Conservation (phyloP, 805 yeast species). For the Kodamaea jinghongensis region DNA sequence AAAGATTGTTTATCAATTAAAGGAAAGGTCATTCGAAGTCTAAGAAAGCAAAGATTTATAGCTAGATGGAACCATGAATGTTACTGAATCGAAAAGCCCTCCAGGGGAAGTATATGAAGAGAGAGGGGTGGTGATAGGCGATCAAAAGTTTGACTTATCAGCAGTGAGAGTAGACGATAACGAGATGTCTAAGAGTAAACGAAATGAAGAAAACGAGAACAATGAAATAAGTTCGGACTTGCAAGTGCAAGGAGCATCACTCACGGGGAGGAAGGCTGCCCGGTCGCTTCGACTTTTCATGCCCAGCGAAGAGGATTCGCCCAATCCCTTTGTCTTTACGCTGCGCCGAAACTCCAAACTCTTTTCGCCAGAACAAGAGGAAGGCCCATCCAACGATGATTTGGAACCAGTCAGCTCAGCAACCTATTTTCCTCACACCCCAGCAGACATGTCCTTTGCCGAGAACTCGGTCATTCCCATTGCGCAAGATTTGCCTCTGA, state of each 20-base stretch:
- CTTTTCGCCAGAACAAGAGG: slow-evolving; percentile 5
- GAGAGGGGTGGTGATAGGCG: too few relatives aligned
- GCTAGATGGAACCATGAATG: too few relatives aligned
- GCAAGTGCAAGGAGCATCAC: slow-evolving; percentile 13
- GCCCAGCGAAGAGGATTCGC: slow-evolving; percentile 18
- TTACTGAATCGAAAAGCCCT: too few relatives aligned
- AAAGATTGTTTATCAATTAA: too few relatives aligned
- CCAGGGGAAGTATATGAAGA: too few relatives aligned
- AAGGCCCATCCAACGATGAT: background rate
- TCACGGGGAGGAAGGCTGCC: slow-evolving; percentile 59
- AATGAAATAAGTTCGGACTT: background rate
- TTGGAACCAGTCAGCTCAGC: slow-evolving; percentile 65
- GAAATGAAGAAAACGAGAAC: too few relatives aligned
- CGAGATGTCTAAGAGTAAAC: too few relatives aligned
- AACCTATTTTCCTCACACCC: slow-evolving; percentile 67
- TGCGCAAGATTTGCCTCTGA: slow-evolving; percentile 3
- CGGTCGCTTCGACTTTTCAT: slow-evolving; percentile 54
- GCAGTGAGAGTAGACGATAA: too few relatives aligned
- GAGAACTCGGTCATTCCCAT: background rate
- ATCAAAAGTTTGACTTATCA: too few relatives aligned
- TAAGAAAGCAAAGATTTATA: too few relatives aligned
- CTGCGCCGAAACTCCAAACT: slow-evolving; percentile 11
- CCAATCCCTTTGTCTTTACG: slow-evolving; percentile 2
- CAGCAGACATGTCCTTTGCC: slow-evolving; percentile 22
- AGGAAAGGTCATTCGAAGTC: too few relatives aligned